Conservation (phyloP, 2,329 filamentous ascomycete genomes). For the Mycosphaerella arachidis region DNA sequence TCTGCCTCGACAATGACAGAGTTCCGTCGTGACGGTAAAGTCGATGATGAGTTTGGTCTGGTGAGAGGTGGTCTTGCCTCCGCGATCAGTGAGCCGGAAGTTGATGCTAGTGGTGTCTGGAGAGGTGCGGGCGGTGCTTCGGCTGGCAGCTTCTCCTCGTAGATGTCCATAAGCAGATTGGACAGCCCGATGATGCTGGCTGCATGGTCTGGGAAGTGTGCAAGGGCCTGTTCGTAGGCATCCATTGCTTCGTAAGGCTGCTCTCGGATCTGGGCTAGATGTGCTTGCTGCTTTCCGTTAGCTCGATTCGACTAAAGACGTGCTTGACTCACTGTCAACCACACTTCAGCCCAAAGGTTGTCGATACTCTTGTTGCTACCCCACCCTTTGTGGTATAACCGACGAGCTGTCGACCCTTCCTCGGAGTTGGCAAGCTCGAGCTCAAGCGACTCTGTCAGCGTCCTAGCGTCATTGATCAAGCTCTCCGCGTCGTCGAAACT, state of each 20-base stretch:
- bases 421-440: slow-evolving; percentile 56
- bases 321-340: slow-evolving; percentile 62
- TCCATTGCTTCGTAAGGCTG: slow-evolving; percentile 65
- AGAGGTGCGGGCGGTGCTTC: slow-evolving; percentile 49
- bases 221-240: slow-evolving; percentile 77
- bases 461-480: slow-evolving; percentile 75
- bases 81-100: slow-evolving; percentile 21
- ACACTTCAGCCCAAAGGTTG: slow-evolving; percentile 79
- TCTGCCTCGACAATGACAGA: slow-evolving; percentile 16
- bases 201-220: slow-evolving; percentile 74
- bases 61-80: slow-evolving; percentile 19
- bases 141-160: slow-evolving; percentile 58
- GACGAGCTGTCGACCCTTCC: slow-evolving; percentile 54
- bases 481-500: slow-evolving; percentile 76
- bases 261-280: slow-evolving; percentile 59
- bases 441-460: slow-evolving; percentile 69
- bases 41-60: slow-evolving; percentile 15
- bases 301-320: slow-evolving; percentile 2
- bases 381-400: slow-evolving; percentile 66
- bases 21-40: slow-evolving; percentile 9
- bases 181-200: slow-evolving; percentile 76
- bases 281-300: slow-evolving; percentile 55
- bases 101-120: slow-evolving; percentile 22
- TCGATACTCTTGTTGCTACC: slow-evolving; percentile 76
- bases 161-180: slow-evolving; percentile 81